Evolutionary conservation across 2,329 filamentous ascomycete species (phyloP), one percentile per base, ranked within the genome.

Genomic region (Cryoendolithus antarcticus): DNA sequence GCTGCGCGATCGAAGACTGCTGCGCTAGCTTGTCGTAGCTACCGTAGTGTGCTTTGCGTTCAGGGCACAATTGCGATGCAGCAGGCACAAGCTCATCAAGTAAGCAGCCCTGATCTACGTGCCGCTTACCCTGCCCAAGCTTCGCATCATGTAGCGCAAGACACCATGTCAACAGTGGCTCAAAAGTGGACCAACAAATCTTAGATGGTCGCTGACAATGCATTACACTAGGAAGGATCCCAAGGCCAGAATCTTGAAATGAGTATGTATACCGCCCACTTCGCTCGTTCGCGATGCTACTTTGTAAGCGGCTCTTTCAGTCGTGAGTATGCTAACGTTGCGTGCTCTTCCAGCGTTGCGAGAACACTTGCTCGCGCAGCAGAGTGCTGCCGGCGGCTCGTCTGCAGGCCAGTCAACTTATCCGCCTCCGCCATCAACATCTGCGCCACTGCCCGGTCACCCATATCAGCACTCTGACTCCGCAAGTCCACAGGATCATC

Each of bases 381-480:
- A 32, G 10, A 32, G 10, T 32, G 10, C 30, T 13, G 12, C 30
- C 4, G 12, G 30, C 30, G 10, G 10, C 10, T n/a, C 60, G 12
- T 54, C 62, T 9, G 62, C 19, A 21, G 6, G 19, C 19, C 19
- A 21, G 19, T 21, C 19, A 21, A 21, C 64, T 45, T 60, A 64
- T 34, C 58, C 63, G 44, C 42, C 46, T 42, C 37, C 57, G 45
- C 49, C 58, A 47, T 40, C 45, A 44, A 38, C 59, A 48, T 44
- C 44, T 2, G 39, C 45, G 9, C 41, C 47, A 13, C 47, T 32
- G 7, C 46, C 47, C 30, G 49, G 53, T 30, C 43, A 53, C 50
- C 63, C 45, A 53, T 66, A 63, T 51, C 64, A 58, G 39, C 60
- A 44, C 45, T 63, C 53, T 52, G 63, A 53, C 38, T 58, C 61